A percentile compares a stretch with the other conserved stretches of the same genome.
Evolutionary conservation across 2,329 filamentous ascomycete genomes (phyloP).

Genomic region (Cadophora gregata): DNA sequence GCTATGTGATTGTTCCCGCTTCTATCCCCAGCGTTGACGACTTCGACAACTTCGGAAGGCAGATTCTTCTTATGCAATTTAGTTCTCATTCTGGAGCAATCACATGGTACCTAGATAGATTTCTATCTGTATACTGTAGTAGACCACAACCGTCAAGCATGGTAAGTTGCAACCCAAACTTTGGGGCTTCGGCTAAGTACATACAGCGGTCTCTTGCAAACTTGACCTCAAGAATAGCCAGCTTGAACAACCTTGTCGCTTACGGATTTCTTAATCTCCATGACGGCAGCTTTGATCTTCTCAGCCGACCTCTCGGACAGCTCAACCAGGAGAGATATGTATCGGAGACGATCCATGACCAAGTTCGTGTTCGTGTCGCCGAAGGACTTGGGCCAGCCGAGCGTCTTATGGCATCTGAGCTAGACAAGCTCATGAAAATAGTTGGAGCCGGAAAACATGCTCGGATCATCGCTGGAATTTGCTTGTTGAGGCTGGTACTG

Average conservation of each 20-base stretch:
- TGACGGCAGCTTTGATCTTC: constrained; percentile 30
- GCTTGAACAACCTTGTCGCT: constrained; percentile 30
- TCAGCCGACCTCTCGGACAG: constrained; percentile 6
- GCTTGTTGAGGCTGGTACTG: constrained; percentile 31
- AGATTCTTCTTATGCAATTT: constrained; percentile 26
- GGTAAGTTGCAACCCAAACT: constrained; percentile 10
- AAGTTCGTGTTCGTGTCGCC: constrained; percentile 31
- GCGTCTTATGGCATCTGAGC: constrained; percentile 26
- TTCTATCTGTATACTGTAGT: constrained; percentile 25
- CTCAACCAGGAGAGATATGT: constrained; percentile 24
- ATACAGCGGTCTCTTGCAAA: constrained; percentile 23
- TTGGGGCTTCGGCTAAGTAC: neutral
- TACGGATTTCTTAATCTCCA: constrained; percentile 32
- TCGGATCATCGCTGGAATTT: constrained; percentile 31
- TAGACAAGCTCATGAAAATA: constrained; percentile 31
- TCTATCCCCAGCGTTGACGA: constrained; percentile 28
- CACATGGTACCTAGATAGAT: constrained; percentile 28
- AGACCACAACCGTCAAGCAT: constrained; percentile 13
- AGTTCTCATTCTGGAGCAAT: constrained; percentile 29
- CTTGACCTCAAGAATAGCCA: constrained; percentile 28
- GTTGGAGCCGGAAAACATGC: constrained; percentile 25
- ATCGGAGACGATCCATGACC: constrained; percentile 33
- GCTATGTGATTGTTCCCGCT: constrained; percentile 30
- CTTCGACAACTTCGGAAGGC: constrained; percentile 29
- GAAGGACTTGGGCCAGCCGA: constrained; percentile 30